Base-by-base conservation (phyloP, 148 eudicot genomes). In the Camellia granthamiana region DNA sequence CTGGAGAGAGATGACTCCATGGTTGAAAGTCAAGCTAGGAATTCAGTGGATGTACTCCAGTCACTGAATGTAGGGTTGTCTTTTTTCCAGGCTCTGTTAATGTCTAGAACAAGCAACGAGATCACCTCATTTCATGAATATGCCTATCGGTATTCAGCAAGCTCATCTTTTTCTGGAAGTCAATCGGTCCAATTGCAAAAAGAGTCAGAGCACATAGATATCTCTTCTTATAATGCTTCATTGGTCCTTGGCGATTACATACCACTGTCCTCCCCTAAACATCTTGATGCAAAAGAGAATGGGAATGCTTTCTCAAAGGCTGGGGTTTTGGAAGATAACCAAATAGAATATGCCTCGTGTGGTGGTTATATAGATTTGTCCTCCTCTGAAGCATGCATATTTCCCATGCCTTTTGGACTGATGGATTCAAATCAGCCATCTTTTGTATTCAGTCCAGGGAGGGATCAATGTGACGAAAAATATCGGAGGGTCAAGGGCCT, bases 251-350 rank as follows among this genome's bases (percentile, higher is more conserved):
- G 66, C 8, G 81, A 73, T 55, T 82, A n/a, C 74, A 82, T 78
- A 78, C 81, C 75, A 7, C 70, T 82, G 78, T 67, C 68, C 10
- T 76, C 84, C 41, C 75, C 62, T 43, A 81, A 78, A 10, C n/a
- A 56, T 66, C 67, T 65, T 41, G 78, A 78, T 30, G 21, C 63
- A 41, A 18, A 23, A 47, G 84, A 78, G 81, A 77, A 47, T 15
- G 62, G 63, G 4, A 41, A 65, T 11, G 15, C 47, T 52, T 81
- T 52, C 13, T 15, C 59, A 52, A 65, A 55, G 18, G 62, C 60
- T 55, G 59, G 54, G 38, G 23, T 13, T 58, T 7, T 21, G 46
- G 18, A 79, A 58, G 19, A 60, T n/a, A 43, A 71, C 18, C 68
- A 61, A 12, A 44, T 38, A 59, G 66, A 69, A 67, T 78, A 64